Base-by-base conservation (phyloP, 257 asterid genomes). In the Capsicum baccatum region DNA sequence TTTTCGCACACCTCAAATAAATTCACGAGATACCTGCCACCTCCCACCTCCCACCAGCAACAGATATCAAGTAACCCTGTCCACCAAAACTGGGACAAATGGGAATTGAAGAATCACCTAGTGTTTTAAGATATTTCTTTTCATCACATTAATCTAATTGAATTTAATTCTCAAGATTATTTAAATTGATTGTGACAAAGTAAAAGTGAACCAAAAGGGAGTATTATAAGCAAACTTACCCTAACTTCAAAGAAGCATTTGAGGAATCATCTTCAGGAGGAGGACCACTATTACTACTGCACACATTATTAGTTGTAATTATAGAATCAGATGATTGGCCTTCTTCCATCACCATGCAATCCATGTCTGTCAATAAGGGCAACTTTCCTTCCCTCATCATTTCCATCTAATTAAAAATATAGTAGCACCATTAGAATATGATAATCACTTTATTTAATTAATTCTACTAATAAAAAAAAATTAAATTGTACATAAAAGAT, bases 281-380 rank as follows among this genome's bases (percentile, higher is more conserved):
- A 17, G 91, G 88, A 11, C 85, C 87, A 57, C 91, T 78, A 15
- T 56, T 88, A 57, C 90, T 82, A 37, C 87, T 85, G 83, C 80
- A 84, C 17, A 86, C 79, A 80, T 60, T 84, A 82, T 62, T 84
- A 26, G 91, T 19, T 14, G 66, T 87, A 26, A 79, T 69, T 42
- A 69, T 68, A 35, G 91, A 89, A 33, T 87, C 90, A 15, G 90
- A 84, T 37, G 91, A 89, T 26, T 85, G 91, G 21, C 91, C 90
- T 66, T 89, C 91, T 89, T 89, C 91, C 60, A 21, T 16, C 13
- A 81, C 39, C 55, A 81, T 39, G 55, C 52, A 6, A 1, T 84
- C 86, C n/a, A 83, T 69, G 10, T 74, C 73, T 13, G 67, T 66
- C 58, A 47, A 7, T 50, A 39, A 47, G 0, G 88, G 62, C 80